These are phyloP conservation scores for Monosporascus sp. DNA, from an alignment of 2,329 filamentous ascomycete species.

Conservation along the genomic window DNA sequence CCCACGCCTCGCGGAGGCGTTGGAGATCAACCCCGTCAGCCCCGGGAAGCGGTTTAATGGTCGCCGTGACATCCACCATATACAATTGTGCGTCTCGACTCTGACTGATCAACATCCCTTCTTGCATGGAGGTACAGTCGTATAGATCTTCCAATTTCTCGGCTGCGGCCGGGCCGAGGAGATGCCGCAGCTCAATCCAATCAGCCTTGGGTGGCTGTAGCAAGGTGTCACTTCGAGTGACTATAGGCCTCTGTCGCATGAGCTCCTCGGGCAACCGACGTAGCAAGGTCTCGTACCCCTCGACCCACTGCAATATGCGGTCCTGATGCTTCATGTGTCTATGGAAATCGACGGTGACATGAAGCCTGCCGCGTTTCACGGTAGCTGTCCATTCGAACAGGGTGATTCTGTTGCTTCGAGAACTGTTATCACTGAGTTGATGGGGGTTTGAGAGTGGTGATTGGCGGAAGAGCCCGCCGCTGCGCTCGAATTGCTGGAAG, in stretches of 20 bases:
- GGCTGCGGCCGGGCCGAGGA: not conserved
- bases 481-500: not conserved
- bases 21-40: not conserved
- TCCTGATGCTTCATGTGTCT: not conserved
- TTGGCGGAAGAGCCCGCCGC: not conserved
- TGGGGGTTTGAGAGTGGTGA: not conserved
- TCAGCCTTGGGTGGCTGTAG: not conserved
- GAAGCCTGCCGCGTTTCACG: not conserved
- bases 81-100: not conserved
- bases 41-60: not conserved
- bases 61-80: not conserved
- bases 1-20: not conserved
- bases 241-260: not conserved
- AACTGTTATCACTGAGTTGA: not conserved
- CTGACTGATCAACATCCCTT: not conserved
- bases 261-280: not conserved
- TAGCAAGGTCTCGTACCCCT: not conserved
- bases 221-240: not conserved
- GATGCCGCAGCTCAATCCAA: not conserved
- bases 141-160: not conserved
- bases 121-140: not conserved
- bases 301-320: not conserved
- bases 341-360: not conserved
- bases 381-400: not conserved
- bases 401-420: not conserved